phyloP scores from a whole-genome alignment of 202 grass and related monocot species.

The Eragrostis tef region DNA sequence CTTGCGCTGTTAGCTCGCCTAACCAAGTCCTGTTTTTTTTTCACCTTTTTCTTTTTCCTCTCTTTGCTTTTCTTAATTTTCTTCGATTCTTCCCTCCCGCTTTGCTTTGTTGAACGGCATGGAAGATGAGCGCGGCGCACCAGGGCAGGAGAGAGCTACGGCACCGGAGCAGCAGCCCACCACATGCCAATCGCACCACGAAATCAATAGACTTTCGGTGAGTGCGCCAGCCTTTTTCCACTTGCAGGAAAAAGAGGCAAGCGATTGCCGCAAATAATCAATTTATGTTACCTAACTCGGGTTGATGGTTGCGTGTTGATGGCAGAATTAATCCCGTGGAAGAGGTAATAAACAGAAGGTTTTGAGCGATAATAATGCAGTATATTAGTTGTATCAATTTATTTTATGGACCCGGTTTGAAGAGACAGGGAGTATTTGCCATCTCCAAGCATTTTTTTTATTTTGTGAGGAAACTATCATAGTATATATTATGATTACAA shows the following conservation, averaged over 20 bases:
- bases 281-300: conserved; percentile 32
- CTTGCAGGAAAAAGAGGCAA: conserved; percentile 36
- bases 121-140: not conserved
- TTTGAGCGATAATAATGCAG: conserved; percentile 5
- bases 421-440: too few species aligned
- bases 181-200: conserved; percentile 17
- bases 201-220: conserved; percentile 51
- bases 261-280: conserved; percentile 32
- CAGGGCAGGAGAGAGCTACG: conserved; percentile 20
- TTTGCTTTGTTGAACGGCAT: conserved; percentile 46
- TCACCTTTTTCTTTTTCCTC: not conserved
- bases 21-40: conserved; percentile 21
- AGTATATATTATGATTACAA: too few species aligned
- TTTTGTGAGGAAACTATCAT: too few species aligned
- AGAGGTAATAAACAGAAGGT: not conserved
- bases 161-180: conserved; percentile 46
- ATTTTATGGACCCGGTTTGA: too few species aligned
- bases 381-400: too few species aligned
- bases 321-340: conserved; percentile 4
- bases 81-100: not conserved
- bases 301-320: conserved; percentile 40
- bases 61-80: not conserved
- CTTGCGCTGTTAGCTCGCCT: conserved; percentile 42
- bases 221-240: conserved; percentile 54
- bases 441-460: too few species aligned